Conservation (phyloP, 805 yeast genomes). For the Helenozyma rhizophorensis region DNA sequence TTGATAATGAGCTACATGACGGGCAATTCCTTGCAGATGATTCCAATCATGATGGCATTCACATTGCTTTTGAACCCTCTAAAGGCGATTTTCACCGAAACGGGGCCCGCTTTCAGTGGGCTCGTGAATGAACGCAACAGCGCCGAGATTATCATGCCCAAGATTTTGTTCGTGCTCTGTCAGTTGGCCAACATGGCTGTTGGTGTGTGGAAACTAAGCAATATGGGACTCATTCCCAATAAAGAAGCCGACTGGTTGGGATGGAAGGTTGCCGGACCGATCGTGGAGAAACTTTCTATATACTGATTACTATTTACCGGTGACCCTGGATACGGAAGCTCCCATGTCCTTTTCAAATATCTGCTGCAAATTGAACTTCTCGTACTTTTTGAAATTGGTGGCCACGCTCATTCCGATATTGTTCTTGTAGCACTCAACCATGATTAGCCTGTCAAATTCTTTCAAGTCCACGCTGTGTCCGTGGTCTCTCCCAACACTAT, state of each 20-base stretch:
- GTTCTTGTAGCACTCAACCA: constrained; percentile 86
- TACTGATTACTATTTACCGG: constrained; percentile 1
- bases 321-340: constrained; percentile 10
- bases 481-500: constrained; percentile 60
- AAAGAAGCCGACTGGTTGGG: constrained; percentile 87
- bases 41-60: constrained; percentile 85
- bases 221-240: constrained; percentile 89
- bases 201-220: constrained; percentile 80
- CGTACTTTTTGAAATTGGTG: constrained; percentile 54
- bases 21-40: constrained; percentile 83
- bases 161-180: constrained; percentile 43
- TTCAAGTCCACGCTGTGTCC: constrained; percentile 80
- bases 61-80: constrained; percentile 78
- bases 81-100: constrained; percentile 58
- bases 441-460: constrained; percentile 67
- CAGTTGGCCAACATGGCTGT: constrained; percentile 57
- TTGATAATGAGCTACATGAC: constrained; percentile 88
- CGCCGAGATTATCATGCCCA: constrained; percentile 35
- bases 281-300: constrained; percentile 6
- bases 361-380: constrained; percentile 77
- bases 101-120: constrained; percentile 51
- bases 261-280: constrained; percentile 53
- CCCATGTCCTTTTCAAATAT: constrained; percentile 50
- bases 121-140: constrained; percentile 37
- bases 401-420: constrained; percentile 87